Evolutionary conservation across 352 stramenopile species (phyloP).

Genomic region (Blastocystis hominis): DNA sequence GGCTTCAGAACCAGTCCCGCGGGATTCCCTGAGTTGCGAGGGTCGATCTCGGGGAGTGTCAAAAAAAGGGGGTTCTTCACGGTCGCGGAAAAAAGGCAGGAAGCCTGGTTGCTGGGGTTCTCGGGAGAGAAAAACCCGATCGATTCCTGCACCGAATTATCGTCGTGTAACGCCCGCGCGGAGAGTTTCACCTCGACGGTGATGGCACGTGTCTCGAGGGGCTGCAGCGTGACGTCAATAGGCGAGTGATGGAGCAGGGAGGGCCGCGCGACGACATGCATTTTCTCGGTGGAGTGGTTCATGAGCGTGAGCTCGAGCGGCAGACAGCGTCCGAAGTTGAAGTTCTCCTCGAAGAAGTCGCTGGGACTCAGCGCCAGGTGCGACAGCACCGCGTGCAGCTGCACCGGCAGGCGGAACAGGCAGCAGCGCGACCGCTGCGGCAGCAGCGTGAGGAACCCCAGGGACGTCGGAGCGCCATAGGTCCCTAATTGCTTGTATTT

Average conservation of each 20-base stretch:
- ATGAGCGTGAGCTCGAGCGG: slow-evolving; percentile 6
- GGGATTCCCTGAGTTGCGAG: background rate
- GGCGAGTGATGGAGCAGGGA: background rate
- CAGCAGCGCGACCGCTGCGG: background rate
- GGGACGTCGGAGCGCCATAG: background rate
- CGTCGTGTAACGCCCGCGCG: background rate
- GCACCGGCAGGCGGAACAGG: background rate
- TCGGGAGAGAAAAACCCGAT: background rate
- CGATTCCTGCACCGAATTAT: background rate
- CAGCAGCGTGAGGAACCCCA: background rate
- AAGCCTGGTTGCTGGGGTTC: background rate
- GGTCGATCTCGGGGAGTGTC: slow-evolving; percentile 25
- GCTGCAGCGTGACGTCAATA: background rate
- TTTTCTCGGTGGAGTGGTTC: background rate
- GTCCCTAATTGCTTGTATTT: background rate
- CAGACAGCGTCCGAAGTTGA: background rate
- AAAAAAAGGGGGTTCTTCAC: slow-evolving; percentile 40
- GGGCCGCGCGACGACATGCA: background rate
- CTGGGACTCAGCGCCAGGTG: background rate
- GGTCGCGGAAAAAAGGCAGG: background rate
- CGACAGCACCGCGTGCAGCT: slow-evolving; percentile 2
- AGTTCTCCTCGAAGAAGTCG: background rate
- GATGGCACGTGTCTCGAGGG: background rate
- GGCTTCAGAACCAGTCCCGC: background rate
- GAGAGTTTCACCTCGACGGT: background rate